Base-by-base conservation (phyloP, 2,329 filamentous ascomycete species). In the Aspergillus sp. region DNA sequence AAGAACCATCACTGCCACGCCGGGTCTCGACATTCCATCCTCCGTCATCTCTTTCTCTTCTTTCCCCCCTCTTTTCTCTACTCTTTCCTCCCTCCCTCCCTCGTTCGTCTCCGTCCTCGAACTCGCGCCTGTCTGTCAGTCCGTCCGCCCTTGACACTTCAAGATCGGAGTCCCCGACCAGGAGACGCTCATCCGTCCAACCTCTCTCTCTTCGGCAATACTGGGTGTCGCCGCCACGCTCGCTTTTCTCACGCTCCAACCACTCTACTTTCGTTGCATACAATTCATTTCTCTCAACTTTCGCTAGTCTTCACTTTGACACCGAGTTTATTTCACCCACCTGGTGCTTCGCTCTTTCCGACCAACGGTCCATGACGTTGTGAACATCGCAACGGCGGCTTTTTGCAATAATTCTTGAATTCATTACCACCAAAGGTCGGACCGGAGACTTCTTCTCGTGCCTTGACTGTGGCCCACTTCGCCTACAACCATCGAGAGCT, bases 181-280 rank as follows among this genome's bases (percentile, higher is more conserved):
- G 34, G 40, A 54, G 54, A 51, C 42, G 39, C 24, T 20, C 39
- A 47, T 54, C 51, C 47, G 54, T 52, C 51, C 56, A 59, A 37
- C 51, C 56, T 49, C 27, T 30, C 57, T 56, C 53, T 54, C 61
- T 62, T 58, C 54, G 65, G 64, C 64, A 60, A 69, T 69, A 70
- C 70, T 70, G 68, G 66, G 64, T 67, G 67, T 72, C 64, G 69
- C 69, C 70, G 58, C 64, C 65, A 61, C 70, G 52, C 64, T 73
- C 70, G 64, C 66, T 72, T 64, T 59, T 51, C 54, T 57, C 52
- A 61, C 53, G 33, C 39, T 56, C 58, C 58, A 57, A 57, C 56
- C 51, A 40, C 48, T 39, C 48, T 54, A 56, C 51, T 63, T 61
- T 59, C 58, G 60, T 61, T 60, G 59, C 54, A 57, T 59, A 60